Evolutionary conservation across 2,329 filamentous ascomycete genomes (phyloP), one percentile per base, ranked within the genome.

Genomic region (Fusarium vanettenii): DNA sequence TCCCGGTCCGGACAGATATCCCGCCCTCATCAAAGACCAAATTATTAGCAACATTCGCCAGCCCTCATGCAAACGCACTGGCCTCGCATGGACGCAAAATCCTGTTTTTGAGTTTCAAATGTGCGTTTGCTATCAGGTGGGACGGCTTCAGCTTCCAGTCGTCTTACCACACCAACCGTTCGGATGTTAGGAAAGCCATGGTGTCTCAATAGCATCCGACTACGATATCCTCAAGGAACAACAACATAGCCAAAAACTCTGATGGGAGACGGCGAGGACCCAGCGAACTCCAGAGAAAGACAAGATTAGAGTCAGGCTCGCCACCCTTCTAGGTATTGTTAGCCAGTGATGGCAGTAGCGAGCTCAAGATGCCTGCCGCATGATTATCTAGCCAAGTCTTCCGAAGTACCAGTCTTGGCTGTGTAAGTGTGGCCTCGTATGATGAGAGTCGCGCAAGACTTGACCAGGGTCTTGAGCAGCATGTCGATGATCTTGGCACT

Each of bases 321-420:
- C n/a, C 39, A 57, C 20, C 33, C 29, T 43, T 37, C 35, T 43
- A 29, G 11, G 35, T 45, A 29, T 65, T 45, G 25, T 18, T 39
- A 27, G 25, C 37, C 16, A 60, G 35, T 27, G 64, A 33, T 25
- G 22, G 29, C 33, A 27, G 62, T 64, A 50, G 61, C 60, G 20
- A 73, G 37, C 11, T 45, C 41, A 63, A 52, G 39, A 29, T 43
- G 52, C 50, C 55, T 39, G 22, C 37, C 43, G 33, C 31, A 35
- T 27, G 37, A n/a, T n/a, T 43, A 69, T 45, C 64, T 29, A 33
- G 60, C 57, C 31, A 66, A 43, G 64, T 55, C 29, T 22, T 45
- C 31, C 41, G 33, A 67, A 62, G 31, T 43, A 35, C 71, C 37
- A 60, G 39, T 35, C 35, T 41, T 64, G 39, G 63, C 65, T 59